A percentile compares a stretch with the other conserved stretches of the same genome.
These are phyloP conservation scores for Aureobasidium sp. DNA, from an alignment of 2,329 filamentous ascomycete species.

Conservation along the genomic window DNA sequence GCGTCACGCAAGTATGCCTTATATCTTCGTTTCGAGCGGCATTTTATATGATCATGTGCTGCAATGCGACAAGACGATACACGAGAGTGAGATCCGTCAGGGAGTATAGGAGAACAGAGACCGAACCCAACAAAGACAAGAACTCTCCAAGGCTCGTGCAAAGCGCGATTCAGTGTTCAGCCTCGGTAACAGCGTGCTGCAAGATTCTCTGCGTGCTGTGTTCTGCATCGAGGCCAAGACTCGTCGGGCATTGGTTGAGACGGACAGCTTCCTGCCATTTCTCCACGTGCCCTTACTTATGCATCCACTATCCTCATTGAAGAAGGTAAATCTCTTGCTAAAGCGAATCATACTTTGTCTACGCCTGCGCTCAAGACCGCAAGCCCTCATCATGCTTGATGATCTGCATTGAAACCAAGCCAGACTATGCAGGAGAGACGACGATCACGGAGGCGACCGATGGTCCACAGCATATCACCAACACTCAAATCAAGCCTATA, in stretches of 20 bases:
- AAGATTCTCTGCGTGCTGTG: not conserved
- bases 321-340: not conserved
- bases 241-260: not conserved
- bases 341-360: not conserved
- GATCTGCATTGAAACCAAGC: not conserved
- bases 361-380: not conserved
- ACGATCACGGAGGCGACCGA: constrained; percentile 1
- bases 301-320: constrained; percentile 7
- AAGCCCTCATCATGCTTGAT: not conserved
- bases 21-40: too few species aligned
- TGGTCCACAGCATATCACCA: not conserved
- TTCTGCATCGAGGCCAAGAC: not conserved
- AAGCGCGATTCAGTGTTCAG: not conserved
- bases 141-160: not conserved
- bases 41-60: not conserved
- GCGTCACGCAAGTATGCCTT: not conserved
- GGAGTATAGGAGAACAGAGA: not conserved
- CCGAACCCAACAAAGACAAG: not conserved
- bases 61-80: too few species aligned
- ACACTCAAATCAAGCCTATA: not conserved
- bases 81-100: not conserved
- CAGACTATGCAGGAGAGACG: constrained; percentile 7
- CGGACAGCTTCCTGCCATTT: not conserved
- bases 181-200: not conserved
- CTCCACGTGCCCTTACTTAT: not conserved